These are phyloP conservation scores for Porcisia deanei DNA, from an alignment of 208 protist species.

Conservation along the genomic window DNA sequence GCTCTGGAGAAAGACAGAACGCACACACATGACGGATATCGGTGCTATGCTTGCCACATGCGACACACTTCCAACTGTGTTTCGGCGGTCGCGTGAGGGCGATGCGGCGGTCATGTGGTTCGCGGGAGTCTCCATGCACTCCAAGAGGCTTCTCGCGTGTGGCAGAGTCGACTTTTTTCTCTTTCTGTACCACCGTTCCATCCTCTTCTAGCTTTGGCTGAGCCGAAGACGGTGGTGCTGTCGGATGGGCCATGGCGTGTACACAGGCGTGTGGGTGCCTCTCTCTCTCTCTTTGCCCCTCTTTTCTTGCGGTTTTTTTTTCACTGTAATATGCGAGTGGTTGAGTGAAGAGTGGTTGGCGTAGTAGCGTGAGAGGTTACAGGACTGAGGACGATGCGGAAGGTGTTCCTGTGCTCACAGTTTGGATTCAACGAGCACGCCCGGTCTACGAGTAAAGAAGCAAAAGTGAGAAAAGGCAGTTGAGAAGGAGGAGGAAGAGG, in stretches of 20 bases:
- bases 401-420: not conserved
- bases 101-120: constrained; percentile 17
- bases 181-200: constrained; percentile 35
- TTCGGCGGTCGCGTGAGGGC: constrained; percentile 32
- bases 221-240: constrained; percentile 22
- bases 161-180: constrained; percentile 52
- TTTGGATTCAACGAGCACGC: too few relatives aligned
- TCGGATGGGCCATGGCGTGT: constrained; percentile 35
- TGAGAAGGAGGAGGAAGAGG: not conserved
- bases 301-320: not conserved
- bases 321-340: not conserved
- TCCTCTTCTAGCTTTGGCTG: constrained; percentile 41
- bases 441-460: not conserved
- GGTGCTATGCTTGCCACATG: constrained; percentile 30
- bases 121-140: constrained; percentile 41
- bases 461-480: not conserved
- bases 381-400: not conserved
- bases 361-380: not conserved
- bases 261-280: not conserved
- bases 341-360: not conserved
- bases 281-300: not conserved
- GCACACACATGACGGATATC: constrained; percentile 63
- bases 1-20: constrained; percentile 44
- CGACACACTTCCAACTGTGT: constrained; percentile 39
- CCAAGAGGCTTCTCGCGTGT: constrained; percentile 41